Evolutionary conservation across 768 basidiomycete genomes (phyloP).

Genomic region (Termitomyces sp.): DNA sequence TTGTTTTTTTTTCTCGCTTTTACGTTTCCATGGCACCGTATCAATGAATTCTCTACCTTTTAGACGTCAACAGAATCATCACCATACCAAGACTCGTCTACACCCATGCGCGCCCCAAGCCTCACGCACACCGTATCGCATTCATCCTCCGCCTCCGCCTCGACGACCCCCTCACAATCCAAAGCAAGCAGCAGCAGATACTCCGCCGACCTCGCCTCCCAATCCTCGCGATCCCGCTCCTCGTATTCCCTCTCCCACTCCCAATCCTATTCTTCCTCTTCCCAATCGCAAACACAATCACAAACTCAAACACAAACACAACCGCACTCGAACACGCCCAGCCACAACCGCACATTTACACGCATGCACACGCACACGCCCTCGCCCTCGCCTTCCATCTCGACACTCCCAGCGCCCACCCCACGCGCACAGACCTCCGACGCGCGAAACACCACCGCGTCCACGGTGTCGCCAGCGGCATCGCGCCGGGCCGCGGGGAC

Average conservation of each 20-base stretch:
- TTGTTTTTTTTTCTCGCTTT: neutral
- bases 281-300: neutral
- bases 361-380: neutral
- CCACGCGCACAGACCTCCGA: neutral
- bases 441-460: neutral
- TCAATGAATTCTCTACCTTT: neutral
- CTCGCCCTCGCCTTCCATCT: neutral
- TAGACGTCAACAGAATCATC: neutral
- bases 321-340: neutral
- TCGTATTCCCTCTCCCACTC: neutral
- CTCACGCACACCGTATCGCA: slow-evolving; percentile 6
- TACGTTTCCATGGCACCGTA: neutral
- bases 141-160: slow-evolving; percentile 5
- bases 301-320: neutral
- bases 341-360: neutral
- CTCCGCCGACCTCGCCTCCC: slow-evolving; percentile 38
- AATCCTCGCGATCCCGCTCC: neutral
- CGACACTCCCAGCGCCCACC: neutral
- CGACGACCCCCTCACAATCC: neutral
- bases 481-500: slow-evolving; percentile 1
- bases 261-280: neutral
- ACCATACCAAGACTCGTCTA: neutral
- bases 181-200: slow-evolving; percentile 12
- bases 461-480: neutral
- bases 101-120: neutral